These are phyloP conservation scores for Cladorrhinum sp. DNA, from an alignment of 2,329 filamentous ascomycete genomes.

Conservation along the genomic window DNA sequence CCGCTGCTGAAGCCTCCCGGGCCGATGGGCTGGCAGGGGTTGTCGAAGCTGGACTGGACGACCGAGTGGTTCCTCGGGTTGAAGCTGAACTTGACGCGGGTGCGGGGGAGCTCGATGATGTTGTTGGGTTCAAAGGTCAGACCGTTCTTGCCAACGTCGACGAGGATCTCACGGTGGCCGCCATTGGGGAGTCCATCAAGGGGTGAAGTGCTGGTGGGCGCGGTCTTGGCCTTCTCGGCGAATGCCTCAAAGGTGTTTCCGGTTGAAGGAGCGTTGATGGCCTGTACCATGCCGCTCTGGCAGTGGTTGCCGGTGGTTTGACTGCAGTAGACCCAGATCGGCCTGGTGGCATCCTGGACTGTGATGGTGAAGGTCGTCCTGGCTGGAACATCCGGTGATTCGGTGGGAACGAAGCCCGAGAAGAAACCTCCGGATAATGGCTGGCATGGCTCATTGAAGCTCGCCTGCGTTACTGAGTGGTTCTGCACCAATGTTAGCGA, in stretches of 20 bases:
- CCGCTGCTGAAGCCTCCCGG: conserved; percentile 37
- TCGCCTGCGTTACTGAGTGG: conserved; percentile 41
- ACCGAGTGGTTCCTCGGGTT: conserved; percentile 38
- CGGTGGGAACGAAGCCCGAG: conserved; percentile 40
- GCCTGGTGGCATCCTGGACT: conserved; percentile 41
- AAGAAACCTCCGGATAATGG: conserved; percentile 39
- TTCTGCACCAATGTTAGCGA: conserved; percentile 29
- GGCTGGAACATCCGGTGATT: conserved; percentile 30
- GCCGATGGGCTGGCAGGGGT: conserved; percentile 39
- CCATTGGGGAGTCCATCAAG: conserved; percentile 31
- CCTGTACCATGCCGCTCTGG: conserved; percentile 41
- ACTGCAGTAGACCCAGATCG: conserved; percentile 50
- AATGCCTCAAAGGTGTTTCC: conserved; percentile 38
- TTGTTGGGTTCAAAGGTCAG: conserved; percentile 36
- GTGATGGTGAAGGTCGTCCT: conserved; percentile 43
- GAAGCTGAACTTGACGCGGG: conserved; percentile 36
- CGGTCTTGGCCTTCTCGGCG: conserved; percentile 27
- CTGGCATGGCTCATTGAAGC: conserved; percentile 39
- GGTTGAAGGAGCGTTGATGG: conserved; percentile 35
- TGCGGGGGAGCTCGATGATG: conserved; percentile 33
- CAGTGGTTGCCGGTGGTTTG: conserved; percentile 43
- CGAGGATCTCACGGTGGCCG: conserved; percentile 33
- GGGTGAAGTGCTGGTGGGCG: conserved; percentile 31
- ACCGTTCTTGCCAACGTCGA: conserved; percentile 35
- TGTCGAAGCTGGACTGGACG: conserved; percentile 39